These are phyloP conservation scores for Ogataea nitratoaversa DNA, from an alignment of 805 yeast species.

Conservation along the genomic window DNA sequence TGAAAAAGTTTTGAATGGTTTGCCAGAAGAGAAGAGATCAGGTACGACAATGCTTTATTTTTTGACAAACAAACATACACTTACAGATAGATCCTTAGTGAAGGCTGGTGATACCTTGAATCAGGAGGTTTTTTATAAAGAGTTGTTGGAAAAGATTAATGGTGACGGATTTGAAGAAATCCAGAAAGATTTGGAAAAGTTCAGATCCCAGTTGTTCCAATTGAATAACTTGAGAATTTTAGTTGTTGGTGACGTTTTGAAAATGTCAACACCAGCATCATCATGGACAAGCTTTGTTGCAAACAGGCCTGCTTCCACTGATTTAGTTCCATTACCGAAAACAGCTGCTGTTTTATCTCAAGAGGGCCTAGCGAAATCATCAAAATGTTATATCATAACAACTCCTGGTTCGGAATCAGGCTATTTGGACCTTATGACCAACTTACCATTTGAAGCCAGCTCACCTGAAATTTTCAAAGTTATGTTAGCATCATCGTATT, in stretches of 20 bases:
- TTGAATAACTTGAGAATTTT: slow-evolving; percentile 61
- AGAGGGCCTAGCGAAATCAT: slow-evolving; percentile 48
- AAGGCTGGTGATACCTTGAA: slow-evolving; percentile 62
- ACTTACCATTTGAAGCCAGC: slow-evolving; percentile 51
- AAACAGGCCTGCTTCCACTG: slow-evolving; percentile 2
- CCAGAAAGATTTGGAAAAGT: slow-evolving; percentile 43
- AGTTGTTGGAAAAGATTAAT: slow-evolving; percentile 45
- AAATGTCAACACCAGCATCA: slow-evolving; percentile 51
- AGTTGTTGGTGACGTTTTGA: slow-evolving; percentile 63
- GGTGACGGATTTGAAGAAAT: slow-evolving; percentile 49
- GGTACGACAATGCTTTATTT: slow-evolving; percentile 66
- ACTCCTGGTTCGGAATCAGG: slow-evolving; percentile 86
- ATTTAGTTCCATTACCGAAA: slow-evolving; percentile 41
- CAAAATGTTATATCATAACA: slow-evolving; percentile 57
- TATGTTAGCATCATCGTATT: slow-evolving; percentile 66
- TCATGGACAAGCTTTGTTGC: slow-evolving; percentile 46
- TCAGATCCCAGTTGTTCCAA: slow-evolving; percentile 50
- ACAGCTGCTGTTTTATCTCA: slow-evolving; percentile 50
- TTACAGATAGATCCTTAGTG: slow-evolving; percentile 58
- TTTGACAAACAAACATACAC: slow-evolving; percentile 39
- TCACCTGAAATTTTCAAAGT: slow-evolving; percentile 66
- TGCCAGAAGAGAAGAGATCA: slow-evolving; percentile 61
- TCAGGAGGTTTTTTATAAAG: slow-evolving; percentile 55
- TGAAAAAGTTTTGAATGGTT: slow-evolving; percentile 54
- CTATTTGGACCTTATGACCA: slow-evolving; percentile 55